These are phyloP conservation scores for Naganishia friedmannii DNA, from an alignment of 768 basidiomycete species.

Conservation along the genomic window DNA sequence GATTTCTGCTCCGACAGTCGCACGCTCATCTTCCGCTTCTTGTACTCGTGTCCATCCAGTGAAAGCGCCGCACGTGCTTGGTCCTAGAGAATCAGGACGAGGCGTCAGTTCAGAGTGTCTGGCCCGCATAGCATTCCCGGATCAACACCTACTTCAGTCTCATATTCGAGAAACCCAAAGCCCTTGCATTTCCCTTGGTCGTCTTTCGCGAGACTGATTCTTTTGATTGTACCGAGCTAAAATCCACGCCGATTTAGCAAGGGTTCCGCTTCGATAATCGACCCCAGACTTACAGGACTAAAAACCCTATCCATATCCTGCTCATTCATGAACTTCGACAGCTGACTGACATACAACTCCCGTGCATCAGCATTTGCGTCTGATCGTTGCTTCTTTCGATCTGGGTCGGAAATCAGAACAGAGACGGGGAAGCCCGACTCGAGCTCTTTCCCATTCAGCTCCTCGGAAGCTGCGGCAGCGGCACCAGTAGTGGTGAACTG, in stretches of 20 bases:
- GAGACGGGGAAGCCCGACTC: slow-evolving; percentile 66
- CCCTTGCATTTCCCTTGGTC: slow-evolving; percentile 71
- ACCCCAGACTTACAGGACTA: slow-evolving; percentile 59
- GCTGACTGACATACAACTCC: slow-evolving; percentile 82
- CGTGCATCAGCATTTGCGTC: slow-evolving; percentile 79
- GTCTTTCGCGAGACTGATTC: slow-evolving; percentile 73
- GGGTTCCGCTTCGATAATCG: not conserved
- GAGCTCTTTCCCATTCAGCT: slow-evolving; percentile 72
- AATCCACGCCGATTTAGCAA: not conserved
- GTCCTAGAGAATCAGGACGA: not conserved
- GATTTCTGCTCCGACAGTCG: slow-evolving; percentile 53
- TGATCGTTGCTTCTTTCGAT: slow-evolving; percentile 80
- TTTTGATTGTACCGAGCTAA: slow-evolving; percentile 79
- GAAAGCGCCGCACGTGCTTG: not conserved
- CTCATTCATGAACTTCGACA: slow-evolving; percentile 73
- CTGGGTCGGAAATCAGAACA: slow-evolving; percentile 86
- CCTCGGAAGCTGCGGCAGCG: slow-evolving; percentile 67
- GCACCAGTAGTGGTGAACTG: slow-evolving; percentile 83
- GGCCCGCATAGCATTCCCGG: not conserved
- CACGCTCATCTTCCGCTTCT: slow-evolving; percentile 83
- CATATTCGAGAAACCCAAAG: slow-evolving; percentile 89
- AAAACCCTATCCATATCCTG: slow-evolving; percentile 77
- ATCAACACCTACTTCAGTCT: slow-evolving; percentile 63
- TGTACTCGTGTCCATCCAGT: slow-evolving; percentile 76
- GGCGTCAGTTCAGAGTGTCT: not conserved